Evolutionary conservation across 441 rosid species (phyloP).

Genomic region (Breynia disticha): DNA sequence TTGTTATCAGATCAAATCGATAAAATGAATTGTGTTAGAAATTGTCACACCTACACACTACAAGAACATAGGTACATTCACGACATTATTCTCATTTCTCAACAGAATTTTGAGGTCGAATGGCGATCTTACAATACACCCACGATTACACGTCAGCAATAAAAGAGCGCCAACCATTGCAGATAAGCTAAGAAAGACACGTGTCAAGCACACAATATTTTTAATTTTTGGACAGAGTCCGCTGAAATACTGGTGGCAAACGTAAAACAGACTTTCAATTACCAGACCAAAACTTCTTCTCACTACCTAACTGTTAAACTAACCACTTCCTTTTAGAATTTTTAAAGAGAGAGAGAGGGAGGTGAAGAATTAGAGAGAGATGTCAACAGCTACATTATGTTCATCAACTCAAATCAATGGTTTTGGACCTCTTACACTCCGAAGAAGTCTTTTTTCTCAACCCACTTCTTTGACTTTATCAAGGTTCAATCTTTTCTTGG

Average conservation of each 20-base stretch:
- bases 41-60: not conserved
- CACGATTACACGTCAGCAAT: constrained; percentile 26
- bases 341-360: constrained; percentile 3
- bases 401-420: constrained; percentile 53
- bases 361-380: constrained; percentile 6
- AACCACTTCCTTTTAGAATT: not conserved
- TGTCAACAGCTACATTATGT: constrained; percentile 49
- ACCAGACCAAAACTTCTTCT: constrained; percentile 14
- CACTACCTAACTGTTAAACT: constrained; percentile 24
- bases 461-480: constrained; percentile 35
- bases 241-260: constrained; percentile 16
- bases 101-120: not conserved
- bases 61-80: not conserved
- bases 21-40: no score
- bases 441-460: constrained; percentile 22
- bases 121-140: not conserved
- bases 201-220: constrained; percentile 26
- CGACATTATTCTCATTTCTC: not conserved
- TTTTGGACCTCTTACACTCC: constrained; percentile 32
- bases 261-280: not conserved
- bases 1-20: no score
- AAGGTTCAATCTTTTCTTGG: constrained; percentile 23
- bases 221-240: not conserved
- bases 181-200: constrained; percentile 46
- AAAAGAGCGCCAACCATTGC: constrained; percentile 47